Evolutionary conservation across 1,284 basidiomycete genomes (phyloP).

Genomic region (Rhodotorula sp.): DNA sequence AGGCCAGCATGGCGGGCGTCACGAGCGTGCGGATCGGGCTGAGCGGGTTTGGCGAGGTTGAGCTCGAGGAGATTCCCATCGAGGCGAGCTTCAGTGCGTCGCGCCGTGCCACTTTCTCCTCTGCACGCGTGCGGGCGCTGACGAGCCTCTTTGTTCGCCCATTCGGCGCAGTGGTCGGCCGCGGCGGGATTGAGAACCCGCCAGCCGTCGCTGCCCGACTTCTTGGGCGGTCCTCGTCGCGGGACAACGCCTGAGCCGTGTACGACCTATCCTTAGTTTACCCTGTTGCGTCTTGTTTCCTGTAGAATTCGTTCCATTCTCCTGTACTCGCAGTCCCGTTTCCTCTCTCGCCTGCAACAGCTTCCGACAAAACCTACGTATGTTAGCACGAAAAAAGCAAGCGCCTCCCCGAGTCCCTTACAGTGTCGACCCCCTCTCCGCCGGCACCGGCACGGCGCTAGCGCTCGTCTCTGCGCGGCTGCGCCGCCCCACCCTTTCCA

Average conservation of each 20-base stretch:
- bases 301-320: background rate
- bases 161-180: background rate
- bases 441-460: background rate
- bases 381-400: background rate
- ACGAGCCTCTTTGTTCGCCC: too few relatives aligned
- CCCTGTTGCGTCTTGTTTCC: background rate
- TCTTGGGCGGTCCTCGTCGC: background rate
- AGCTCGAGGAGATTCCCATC: slow-evolving; percentile 31
- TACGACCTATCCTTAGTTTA: background rate
- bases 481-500: slow-evolving; percentile 13
- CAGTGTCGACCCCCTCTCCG: background rate
- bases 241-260: background rate
- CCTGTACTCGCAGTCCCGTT: background rate
- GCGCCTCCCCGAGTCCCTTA: background rate
- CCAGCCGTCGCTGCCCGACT: background rate
- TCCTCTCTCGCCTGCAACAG: background rate
- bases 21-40: slow-evolving; percentile 30
- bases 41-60: slow-evolving; percentile 33
- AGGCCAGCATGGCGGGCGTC: slow-evolving; percentile 38
- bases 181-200: slow-evolving; percentile 13
- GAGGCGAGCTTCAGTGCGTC: slow-evolving; percentile 35
- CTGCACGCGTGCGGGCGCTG: background rate
- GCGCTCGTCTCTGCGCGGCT: background rate
- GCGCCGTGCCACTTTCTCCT: background rate
- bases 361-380: background rate